Percentiles rank a stretch among this genome's conserved stretches.
These are phyloP conservation scores for Tuber indicum DNA, from an alignment of 495 filamentous ascomycete genomes.

Conservation along the genomic window DNA sequence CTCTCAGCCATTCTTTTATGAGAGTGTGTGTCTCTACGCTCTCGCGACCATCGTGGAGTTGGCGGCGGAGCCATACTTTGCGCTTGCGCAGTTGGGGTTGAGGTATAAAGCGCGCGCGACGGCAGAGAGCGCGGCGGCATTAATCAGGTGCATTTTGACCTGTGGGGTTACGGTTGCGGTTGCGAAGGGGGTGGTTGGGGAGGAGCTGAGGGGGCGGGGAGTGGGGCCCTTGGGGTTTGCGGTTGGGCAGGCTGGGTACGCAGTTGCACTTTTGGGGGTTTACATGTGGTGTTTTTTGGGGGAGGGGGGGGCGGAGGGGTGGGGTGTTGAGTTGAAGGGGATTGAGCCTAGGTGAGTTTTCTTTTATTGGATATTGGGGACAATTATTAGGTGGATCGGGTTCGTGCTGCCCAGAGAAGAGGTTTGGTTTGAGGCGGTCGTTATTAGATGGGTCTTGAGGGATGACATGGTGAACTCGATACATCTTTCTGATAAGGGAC, in stretches of 20 bases:
- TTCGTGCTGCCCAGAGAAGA: background rate
- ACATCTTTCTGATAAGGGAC: background rate
- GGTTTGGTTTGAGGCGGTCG: background rate
- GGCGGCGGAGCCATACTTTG: slow-evolving; percentile 74
- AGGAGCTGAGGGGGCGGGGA: slow-evolving; percentile 42
- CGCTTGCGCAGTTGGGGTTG: slow-evolving; percentile 70
- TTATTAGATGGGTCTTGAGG: background rate
- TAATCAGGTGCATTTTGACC: slow-evolving; percentile 65
- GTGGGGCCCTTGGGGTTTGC: slow-evolving; percentile 83
- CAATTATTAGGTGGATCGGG: background rate
- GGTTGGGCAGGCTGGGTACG: slow-evolving; percentile 74
- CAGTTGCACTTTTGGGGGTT: slow-evolving; percentile 57
- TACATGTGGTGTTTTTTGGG: slow-evolving; percentile 53
- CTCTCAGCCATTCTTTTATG: slow-evolving; percentile 55
- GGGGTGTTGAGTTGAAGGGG: slow-evolving; percentile 50
- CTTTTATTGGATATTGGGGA: background rate
- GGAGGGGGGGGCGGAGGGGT: slow-evolving; percentile 48
- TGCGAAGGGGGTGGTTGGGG: slow-evolving; percentile 50
- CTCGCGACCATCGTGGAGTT: slow-evolving; percentile 75
- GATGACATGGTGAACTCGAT: background rate
- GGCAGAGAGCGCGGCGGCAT: slow-evolving; percentile 72
- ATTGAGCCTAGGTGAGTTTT: slow-evolving; percentile 20
- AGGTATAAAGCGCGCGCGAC: slow-evolving; percentile 70
- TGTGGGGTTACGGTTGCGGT: slow-evolving; percentile 53
- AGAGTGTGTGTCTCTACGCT: slow-evolving; percentile 62